These are phyloP conservation scores for Aspergillus saccharolyticus DNA, from an alignment of 495 filamentous ascomycete species.

Conservation along the genomic window DNA sequence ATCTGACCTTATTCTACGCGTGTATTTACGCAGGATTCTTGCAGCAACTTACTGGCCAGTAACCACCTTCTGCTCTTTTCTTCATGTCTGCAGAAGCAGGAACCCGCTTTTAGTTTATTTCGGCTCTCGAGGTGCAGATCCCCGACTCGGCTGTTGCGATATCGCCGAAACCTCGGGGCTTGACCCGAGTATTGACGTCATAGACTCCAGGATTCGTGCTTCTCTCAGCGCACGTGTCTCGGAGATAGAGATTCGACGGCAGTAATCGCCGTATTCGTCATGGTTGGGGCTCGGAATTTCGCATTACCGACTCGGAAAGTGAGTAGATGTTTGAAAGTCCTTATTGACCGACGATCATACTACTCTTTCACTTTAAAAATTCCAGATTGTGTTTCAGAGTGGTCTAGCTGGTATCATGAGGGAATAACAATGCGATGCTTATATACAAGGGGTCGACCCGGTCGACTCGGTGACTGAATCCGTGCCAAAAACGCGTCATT, in stretches of 20 bases:
- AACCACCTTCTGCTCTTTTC: background rate
- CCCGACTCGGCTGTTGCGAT: background rate
- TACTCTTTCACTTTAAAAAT: background rate
- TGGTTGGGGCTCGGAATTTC: background rate
- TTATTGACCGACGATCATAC: background rate
- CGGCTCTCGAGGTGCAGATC: background rate
- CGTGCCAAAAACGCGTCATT: slow-evolving; percentile 15
- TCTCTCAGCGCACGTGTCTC: background rate
- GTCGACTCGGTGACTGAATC: background rate
- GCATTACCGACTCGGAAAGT: background rate
- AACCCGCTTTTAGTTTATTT: background rate
- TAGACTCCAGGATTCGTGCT: background rate
- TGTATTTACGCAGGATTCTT: background rate
- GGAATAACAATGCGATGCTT: background rate
- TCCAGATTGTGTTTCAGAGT: background rate
- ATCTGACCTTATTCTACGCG: background rate
- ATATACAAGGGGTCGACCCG: background rate
- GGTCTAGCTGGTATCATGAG: background rate
- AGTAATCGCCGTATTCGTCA: background rate
- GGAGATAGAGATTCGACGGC: background rate
- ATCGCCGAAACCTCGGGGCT: background rate
- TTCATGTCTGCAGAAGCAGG: background rate
- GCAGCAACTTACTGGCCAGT: no score
- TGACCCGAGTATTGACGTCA: background rate
- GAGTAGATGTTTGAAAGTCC: no score